These are phyloP conservation scores for Ustilago cynodontis DNA, from an alignment of 1,284 basidiomycete species.

Conservation along the genomic window DNA sequence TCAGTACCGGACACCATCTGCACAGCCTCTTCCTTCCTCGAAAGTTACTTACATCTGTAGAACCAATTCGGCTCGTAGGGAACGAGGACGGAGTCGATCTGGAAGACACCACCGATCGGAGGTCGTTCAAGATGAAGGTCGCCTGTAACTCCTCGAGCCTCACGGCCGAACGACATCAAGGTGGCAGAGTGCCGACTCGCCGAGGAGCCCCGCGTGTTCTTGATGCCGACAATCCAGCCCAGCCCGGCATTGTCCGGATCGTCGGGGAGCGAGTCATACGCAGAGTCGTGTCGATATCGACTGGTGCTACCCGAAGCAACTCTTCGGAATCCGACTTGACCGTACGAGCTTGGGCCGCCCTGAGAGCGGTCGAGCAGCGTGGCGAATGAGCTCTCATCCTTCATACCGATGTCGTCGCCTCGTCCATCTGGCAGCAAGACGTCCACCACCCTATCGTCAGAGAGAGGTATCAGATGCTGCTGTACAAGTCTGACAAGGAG, in stretches of 20 bases:
- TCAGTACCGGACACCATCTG: neutral
- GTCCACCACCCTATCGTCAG: conserved; percentile 56
- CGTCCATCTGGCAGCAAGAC: conserved; percentile 36
- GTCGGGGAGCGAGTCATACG: conserved; percentile 7
- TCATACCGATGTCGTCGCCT: conserved; percentile 43
- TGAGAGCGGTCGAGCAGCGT: conserved; percentile 56
- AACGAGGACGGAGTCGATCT: conserved; percentile 83
- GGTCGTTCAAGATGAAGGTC: conserved; percentile 15
- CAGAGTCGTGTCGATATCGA: conserved; percentile 7
- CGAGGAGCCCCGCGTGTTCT: conserved; percentile 82
- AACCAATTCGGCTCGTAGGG: conserved; percentile 80
- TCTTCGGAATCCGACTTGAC: conserved; percentile 58
- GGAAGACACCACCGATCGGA: conserved; percentile 78
- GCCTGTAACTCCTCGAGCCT: conserved; percentile 72
- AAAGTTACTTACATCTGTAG: conserved; percentile 52
- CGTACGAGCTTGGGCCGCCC: conserved; percentile 58
- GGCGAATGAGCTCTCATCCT: conserved; percentile 47
- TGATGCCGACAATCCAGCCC: conserved; percentile 86
- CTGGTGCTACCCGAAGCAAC: conserved; percentile 12
- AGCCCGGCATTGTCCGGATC: conserved; percentile 70
- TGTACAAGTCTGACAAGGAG: conserved; percentile 79
- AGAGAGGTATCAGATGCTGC: conserved; percentile 86
- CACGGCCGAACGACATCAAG: conserved; percentile 83
- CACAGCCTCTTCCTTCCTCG: neutral
- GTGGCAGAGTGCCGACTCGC: conserved; percentile 79